Evolutionary conservation across 306 rosid genomes (phyloP).

Genomic region (Begonia peltatifolia): DNA sequence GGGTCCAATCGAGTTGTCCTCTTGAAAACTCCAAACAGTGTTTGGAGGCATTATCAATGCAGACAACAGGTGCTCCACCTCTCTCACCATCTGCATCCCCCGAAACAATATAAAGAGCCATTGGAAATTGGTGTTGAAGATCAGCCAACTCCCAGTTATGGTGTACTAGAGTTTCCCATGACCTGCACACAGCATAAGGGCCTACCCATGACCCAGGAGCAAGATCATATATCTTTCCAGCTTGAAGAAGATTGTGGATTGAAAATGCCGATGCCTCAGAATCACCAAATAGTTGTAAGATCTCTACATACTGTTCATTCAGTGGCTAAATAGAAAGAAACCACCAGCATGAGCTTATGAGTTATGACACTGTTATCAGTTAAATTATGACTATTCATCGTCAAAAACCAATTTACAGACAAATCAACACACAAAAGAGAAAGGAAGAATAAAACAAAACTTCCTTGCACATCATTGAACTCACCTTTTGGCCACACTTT

Average conservation of each 20-base stretch:
- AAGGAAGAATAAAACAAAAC: not conserved
- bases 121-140: slow-evolving; percentile 56
- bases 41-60: slow-evolving; percentile 67
- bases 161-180: slow-evolving; percentile 82
- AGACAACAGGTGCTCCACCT: slow-evolving; percentile 95
- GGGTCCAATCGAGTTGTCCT: slow-evolving; percentile 56
- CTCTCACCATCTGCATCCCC: slow-evolving; percentile 99
- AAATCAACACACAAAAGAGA: not conserved
- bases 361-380: not conserved
- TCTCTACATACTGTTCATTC: slow-evolving; percentile 49
- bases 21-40: slow-evolving; percentile 54
- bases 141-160: slow-evolving; percentile 27
- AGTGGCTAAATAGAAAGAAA: slow-evolving; percentile 35
- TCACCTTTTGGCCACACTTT: slow-evolving; percentile 47
- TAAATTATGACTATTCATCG: not conserved
- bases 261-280: slow-evolving; percentile 56
- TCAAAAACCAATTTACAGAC: not conserved
- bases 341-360: not conserved
- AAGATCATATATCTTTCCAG: slow-evolving; percentile 75
- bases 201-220: slow-evolving; percentile 99
- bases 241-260: slow-evolving; percentile 78
- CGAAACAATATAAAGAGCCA: slow-evolving; percentile 87
- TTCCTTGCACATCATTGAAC: slow-evolving; percentile 12
- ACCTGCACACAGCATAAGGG: slow-evolving; percentile 96
- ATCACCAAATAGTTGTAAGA: slow-evolving; percentile 77